Percentiles rank a stretch among this genome's conserved stretches.
Evolutionary conservation across 2,329 filamentous ascomycete genomes (phyloP).

Genomic region (Nemania serpens): DNA sequence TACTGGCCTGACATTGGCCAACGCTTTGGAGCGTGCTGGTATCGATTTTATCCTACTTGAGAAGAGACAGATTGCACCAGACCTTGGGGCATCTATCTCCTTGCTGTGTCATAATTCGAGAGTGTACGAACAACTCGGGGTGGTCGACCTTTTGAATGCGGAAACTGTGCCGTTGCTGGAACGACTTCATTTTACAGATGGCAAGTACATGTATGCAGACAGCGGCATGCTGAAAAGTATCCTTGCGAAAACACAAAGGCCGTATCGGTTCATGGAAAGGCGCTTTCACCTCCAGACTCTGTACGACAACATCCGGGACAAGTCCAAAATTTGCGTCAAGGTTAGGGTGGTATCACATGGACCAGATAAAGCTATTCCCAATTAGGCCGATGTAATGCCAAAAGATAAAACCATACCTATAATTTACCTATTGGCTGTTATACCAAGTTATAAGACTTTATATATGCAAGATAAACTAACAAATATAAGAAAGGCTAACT

Average conservation of each 20-base stretch:
- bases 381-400: too few relatives aligned
- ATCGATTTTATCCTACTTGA: constrained; percentile 30
- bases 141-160: constrained; percentile 14
- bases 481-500: too few relatives aligned
- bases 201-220: constrained; percentile 17
- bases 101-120: constrained; percentile 17
- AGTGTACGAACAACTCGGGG: constrained; percentile 29
- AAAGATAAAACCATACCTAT: too few relatives aligned
- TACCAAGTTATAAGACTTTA: too few relatives aligned
- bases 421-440: too few relatives aligned
- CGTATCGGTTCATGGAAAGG: constrained; percentile 26
- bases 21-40: constrained; percentile 26
- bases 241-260: constrained; percentile 10
- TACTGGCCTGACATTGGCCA: constrained; percentile 21
- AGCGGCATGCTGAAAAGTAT: constrained; percentile 17
- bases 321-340: constrained; percentile 21
- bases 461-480: too few relatives aligned
- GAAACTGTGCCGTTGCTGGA: constrained; percentile 19
- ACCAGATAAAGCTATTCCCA: too few relatives aligned
- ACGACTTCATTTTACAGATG: constrained; percentile 20
- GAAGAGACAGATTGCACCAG: constrained; percentile 25
- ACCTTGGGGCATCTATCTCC: constrained; percentile 25
- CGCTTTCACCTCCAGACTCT: constrained; percentile 19
- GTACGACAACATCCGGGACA: constrained; percentile 23
- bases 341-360: too few relatives aligned